Evolutionary conservation across 129 eudicot genomes (phyloP), one percentile per base, ranked within the genome.

Genomic region (Helianthus annuus): DNA sequence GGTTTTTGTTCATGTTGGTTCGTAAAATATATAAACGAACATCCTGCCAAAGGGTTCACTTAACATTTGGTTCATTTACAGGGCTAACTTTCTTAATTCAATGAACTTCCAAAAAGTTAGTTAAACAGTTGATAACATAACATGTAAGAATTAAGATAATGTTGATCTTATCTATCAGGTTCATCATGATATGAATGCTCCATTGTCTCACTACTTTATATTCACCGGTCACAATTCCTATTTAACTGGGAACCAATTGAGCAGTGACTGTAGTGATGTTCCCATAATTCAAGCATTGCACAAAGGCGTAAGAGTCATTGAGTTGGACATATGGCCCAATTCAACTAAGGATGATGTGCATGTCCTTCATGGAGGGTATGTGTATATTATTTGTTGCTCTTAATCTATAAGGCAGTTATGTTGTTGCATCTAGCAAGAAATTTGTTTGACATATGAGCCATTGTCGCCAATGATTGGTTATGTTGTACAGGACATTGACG

Each of bases 311-410:
- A 77, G 99, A 73, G 99, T 88, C 19, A 90, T 95, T 52, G 99
- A 95, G 75, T 81, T 95, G 85, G 99, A 95, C 76, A 86, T 95
- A 71, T 95, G 99, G 99, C 97, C 99, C 13, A 95, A 88, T 76
- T 81, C 99, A 19, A 46, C 78, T 4, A 87, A 87, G 45, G 97
- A 95, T 59, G 81, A 90, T 68, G 84, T 95, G 12, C 32, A 84
- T 66, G 99, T 95, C 27, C 96, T 90, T 70, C 99, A 95, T 83
- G 99, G 99, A 80, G 77, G 97, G 99, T 95, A 84, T 76, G 7
- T 70, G 22, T 55, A 9, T 38, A 34, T 27, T 27, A 1, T 76
- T 46, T 79, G 63, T 66, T 68, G 40, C 56, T 64, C 46, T 2
- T 51, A 13, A 36, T 62, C 10, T 17, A 32, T 39, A 14, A 8